Evolutionary conservation across 2,329 filamentous ascomycete species (phyloP).

Genomic region (Monosporascus sp.): DNA sequence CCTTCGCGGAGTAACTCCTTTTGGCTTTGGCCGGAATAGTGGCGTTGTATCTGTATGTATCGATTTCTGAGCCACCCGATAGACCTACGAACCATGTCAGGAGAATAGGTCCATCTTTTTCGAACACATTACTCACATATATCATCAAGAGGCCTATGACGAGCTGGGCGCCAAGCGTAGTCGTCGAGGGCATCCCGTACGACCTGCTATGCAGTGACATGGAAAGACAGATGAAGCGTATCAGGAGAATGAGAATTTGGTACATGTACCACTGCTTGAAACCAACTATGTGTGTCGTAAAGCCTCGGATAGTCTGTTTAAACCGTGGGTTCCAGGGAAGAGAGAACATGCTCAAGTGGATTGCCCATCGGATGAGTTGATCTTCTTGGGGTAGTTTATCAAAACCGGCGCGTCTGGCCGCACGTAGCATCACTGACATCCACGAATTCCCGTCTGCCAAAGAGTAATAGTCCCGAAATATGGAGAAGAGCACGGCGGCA

Average conservation of each 20-base stretch:
- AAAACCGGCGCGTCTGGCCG: constrained; percentile 10
- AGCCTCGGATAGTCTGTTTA: constrained; percentile 54
- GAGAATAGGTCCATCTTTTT: background rate
- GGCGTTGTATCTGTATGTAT: constrained; percentile 54
- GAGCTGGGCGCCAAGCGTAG: constrained; percentile 47
- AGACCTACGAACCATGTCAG: constrained; percentile 35
- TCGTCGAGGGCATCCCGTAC: constrained; percentile 30
- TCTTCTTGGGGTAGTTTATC: constrained; percentile 35
- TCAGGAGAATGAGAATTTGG: constrained; percentile 52
- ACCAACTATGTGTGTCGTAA: constrained; percentile 52
- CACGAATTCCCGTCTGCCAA: constrained; percentile 7
- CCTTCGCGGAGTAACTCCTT: constrained; percentile 16
- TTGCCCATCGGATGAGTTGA: constrained; percentile 39
- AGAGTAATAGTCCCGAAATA: constrained; percentile 14
- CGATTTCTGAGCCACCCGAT: constrained; percentile 35
- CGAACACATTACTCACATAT: constrained; percentile 38
- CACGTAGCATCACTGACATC: constrained; percentile 9
- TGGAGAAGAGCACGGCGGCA: constrained; percentile 25
- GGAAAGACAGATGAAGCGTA: constrained; percentile 46
- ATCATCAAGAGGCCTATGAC: constrained; percentile 47
- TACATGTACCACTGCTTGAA: constrained; percentile 61
- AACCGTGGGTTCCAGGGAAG: constrained; percentile 67
- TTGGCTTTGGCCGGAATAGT: constrained; percentile 36
- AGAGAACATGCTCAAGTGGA: constrained; percentile 44
- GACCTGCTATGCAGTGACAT: constrained; percentile 35